Conservation (phyloP, 257 asterid genomes). For the Solanum dulcamara region DNA sequence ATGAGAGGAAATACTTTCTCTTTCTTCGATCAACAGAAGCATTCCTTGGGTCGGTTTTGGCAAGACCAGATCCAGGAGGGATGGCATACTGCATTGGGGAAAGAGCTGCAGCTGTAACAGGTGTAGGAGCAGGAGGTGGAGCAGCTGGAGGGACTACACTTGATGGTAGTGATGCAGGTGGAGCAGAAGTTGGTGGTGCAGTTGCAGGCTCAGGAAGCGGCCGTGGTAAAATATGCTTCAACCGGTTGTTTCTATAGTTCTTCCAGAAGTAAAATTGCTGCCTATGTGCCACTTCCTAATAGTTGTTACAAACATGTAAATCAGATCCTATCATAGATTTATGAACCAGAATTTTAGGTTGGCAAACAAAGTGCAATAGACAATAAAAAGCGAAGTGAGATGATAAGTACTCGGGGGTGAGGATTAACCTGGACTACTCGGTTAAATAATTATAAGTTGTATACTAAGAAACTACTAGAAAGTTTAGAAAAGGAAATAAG, state of each 20-base stretch:
- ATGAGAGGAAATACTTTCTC: constrained; percentile 41
- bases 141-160: constrained; percentile 13
- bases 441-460: background rate
- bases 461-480: background rate
- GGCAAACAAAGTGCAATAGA: background rate
- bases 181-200: constrained; percentile 34
- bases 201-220: constrained; percentile 60
- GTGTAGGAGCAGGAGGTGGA: constrained; percentile 24
- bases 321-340: constrained; percentile 6
- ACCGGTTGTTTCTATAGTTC: constrained; percentile 74
- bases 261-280: constrained; percentile 95
- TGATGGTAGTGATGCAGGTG: constrained; percentile 44
- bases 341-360: background rate
- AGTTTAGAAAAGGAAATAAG: background rate
- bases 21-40: constrained; percentile 55
- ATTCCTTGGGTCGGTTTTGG: constrained; percentile 58
- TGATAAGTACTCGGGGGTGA: background rate
- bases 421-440: background rate
- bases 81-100: constrained; percentile 58
- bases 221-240: constrained; percentile 90
- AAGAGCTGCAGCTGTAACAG: constrained; percentile 40
- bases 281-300: constrained; percentile 91
- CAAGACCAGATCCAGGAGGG: constrained; percentile 46
- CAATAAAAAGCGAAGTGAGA: background rate
- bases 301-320: background rate